Evolutionary conservation across 371 early-diverging fungal species (phyloP).

Genomic region (Entomophthora muscae): DNA sequence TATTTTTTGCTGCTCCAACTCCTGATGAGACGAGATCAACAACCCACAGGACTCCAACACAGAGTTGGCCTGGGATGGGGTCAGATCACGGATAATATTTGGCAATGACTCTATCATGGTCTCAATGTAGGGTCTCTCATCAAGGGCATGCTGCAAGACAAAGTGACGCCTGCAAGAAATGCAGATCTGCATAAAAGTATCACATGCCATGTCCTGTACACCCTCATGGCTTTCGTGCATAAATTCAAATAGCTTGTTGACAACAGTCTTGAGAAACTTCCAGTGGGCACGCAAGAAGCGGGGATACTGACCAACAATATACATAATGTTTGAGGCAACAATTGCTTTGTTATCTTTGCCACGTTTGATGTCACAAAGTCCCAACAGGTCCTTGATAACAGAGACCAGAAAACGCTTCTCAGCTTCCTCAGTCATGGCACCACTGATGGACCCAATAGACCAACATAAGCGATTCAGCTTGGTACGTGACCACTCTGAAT

Average conservation of each 20-base stretch:
- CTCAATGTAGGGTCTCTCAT: constrained; percentile 84
- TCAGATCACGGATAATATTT: constrained; percentile 68
- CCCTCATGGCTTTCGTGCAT: constrained; percentile 99
- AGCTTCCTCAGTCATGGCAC: constrained; percentile 84
- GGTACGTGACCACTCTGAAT: constrained; percentile 87
- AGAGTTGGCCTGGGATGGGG: constrained; percentile 81
- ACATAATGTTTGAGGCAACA: constrained; percentile 99
- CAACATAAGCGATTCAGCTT: constrained; percentile 97
- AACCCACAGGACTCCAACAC: constrained; percentile 94
- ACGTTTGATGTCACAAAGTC: constrained; percentile 81
- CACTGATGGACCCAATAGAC: constrained; percentile 97
- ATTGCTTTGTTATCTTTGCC: constrained; percentile 99
- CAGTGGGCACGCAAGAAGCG: constrained; percentile 97
- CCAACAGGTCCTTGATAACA: constrained; percentile 92
- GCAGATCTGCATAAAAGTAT: constrained; percentile 97
- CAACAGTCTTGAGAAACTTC: constrained; percentile 99
- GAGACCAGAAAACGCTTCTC: constrained; percentile 97
- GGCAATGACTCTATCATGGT: constrained; percentile 70
- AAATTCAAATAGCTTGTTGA: constrained; percentile 99
- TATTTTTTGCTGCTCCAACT: constrained; percentile 46
- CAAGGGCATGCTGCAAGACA: constrained; percentile 59
- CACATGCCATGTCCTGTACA: constrained; percentile 99
- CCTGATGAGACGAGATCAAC: constrained; percentile 82
- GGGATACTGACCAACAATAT: constrained; percentile 98
- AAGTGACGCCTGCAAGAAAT: constrained; percentile 94